phyloP scores from a whole-genome alignment of 139 green algal species.

The Volvox reticuliferus region DNA sequence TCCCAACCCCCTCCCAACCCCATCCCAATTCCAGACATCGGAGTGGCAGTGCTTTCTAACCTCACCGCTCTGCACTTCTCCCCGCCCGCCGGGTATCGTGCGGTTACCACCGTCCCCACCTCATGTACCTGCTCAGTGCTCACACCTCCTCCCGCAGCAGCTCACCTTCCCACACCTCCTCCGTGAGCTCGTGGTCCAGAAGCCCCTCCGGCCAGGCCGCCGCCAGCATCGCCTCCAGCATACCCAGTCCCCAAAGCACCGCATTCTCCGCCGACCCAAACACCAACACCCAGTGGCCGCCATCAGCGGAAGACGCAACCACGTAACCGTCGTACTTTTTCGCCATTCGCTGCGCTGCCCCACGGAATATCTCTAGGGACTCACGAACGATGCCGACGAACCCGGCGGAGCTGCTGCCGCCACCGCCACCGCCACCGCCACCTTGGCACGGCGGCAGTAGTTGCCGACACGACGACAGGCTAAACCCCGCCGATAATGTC shows the following conservation, averaged over 20 bases:
- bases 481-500: background rate
- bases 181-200: conserved; percentile 42
- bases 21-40: too few species aligned
- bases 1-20: too few species aligned
- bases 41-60: too few species aligned
- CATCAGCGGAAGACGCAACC: conserved; percentile 13
- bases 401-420: background rate
- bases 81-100: too few species aligned
- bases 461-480: background rate
- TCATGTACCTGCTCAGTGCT: too few species aligned
- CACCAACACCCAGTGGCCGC: conserved; percentile 41
- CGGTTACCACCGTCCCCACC: too few species aligned
- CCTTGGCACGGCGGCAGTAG: background rate
- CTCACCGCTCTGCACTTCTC: too few species aligned
- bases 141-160: too few species aligned
- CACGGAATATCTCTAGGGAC: conserved; percentile 7
- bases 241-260: conserved; percentile 38
- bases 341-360: background rate
- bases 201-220: conserved; percentile 33
- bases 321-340: conserved; percentile 5
- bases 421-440: too few species aligned
- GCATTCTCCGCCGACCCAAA: conserved; percentile 12
- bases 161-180: conserved; percentile 42
- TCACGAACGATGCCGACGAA: background rate
- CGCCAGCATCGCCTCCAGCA: conserved; percentile 38